These are phyloP conservation scores for Didymella keratinophila DNA, from an alignment of 2,329 filamentous ascomycete genomes.

Conservation along the genomic window DNA sequence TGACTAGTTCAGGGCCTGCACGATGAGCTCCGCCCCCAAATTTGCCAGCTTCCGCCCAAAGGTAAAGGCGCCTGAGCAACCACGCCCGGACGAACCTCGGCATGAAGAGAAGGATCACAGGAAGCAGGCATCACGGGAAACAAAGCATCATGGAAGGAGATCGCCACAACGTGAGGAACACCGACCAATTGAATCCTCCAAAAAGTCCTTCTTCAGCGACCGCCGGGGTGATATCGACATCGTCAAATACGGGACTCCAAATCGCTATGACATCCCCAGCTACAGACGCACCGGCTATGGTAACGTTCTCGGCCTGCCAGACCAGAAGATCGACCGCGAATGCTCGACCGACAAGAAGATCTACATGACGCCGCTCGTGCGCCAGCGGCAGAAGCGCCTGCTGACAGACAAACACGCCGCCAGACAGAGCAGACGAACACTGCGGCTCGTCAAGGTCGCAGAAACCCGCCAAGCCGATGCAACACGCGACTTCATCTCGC, in stretches of 20 bases:
- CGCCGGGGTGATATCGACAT: conserved; percentile 79
- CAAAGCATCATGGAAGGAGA: not conserved
- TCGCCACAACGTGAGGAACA: conserved; percentile 49
- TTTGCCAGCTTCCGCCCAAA: conserved; percentile 77
- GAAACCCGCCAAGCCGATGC: conserved; percentile 9
- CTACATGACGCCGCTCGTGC: conserved; percentile 42
- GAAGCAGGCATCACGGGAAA: conserved; percentile 18
- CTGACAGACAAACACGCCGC: conserved; percentile 44
- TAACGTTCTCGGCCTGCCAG: conserved; percentile 71
- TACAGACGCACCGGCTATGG: conserved; percentile 76
- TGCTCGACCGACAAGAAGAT: conserved; percentile 61
- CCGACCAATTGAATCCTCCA: conserved; percentile 11
- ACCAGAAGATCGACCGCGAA: conserved; percentile 72
- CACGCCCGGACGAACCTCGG: conserved; percentile 19
- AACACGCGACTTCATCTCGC: conserved; percentile 42
- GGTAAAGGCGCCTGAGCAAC: conserved; percentile 28
- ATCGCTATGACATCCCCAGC: conserved; percentile 73
- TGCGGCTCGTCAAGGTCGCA: conserved; percentile 36
- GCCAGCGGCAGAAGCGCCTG: conserved; percentile 58
- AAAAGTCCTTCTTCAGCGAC: conserved; percentile 59
- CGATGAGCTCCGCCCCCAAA: conserved; percentile 64
- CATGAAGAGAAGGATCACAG: conserved; percentile 19
- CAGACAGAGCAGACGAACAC: conserved; percentile 35
- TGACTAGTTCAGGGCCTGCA: too few species aligned
- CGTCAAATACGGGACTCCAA: conserved; percentile 74